phyloP scores from a whole-genome alignment of 148 eudicot species.

The Camellia sinensis region DNA sequence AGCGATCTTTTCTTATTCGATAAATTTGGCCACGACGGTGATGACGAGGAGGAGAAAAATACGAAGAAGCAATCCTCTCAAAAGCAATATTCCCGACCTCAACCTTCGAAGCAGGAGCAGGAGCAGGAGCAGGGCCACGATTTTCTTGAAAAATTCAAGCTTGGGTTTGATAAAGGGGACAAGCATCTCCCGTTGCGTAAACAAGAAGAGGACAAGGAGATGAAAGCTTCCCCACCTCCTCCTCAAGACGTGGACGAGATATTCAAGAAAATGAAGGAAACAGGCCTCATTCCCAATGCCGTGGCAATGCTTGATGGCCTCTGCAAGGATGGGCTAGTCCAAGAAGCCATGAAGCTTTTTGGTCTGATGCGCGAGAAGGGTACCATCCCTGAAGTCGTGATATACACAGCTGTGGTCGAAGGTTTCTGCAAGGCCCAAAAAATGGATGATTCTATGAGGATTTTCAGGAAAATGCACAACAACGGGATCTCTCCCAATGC shows the following conservation, averaged over 20 bases:
- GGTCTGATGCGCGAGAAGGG: conserved; percentile 89
- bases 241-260: conserved; percentile 73
- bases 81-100: not conserved
- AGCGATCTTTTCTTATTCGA: conserved; percentile 7
- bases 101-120: conserved; percentile 18
- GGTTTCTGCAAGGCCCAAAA: conserved; percentile 85
- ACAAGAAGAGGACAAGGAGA: conserved; percentile 21
- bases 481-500: conserved; percentile 77
- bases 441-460: conserved; percentile 69
- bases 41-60: conserved; percentile 8
- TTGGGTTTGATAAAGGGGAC: conserved; percentile 35
- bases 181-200: conserved; percentile 1
- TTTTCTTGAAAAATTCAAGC: conserved; percentile 74
- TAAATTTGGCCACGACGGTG: conserved; percentile 21
- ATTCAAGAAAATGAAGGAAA: conserved; percentile 87
- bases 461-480: conserved; percentile 80
- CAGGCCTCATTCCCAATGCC: conserved; percentile 82
- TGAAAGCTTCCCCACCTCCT: conserved; percentile 17
- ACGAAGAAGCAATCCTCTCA: conserved; percentile 1
- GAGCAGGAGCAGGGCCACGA: conserved; percentile 26
- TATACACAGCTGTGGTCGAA: conserved; percentile 88
- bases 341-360: conserved; percentile 90
- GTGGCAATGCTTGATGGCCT: conserved; percentile 95
- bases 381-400: conserved; percentile 81
- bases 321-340: conserved; percentile 85